A percentile compares a stretch with the other conserved stretches of the same genome.
Evolutionary conservation across 441 rosid genomes (phyloP).

Genomic region (Pelargonium cotyledonis): DNA sequence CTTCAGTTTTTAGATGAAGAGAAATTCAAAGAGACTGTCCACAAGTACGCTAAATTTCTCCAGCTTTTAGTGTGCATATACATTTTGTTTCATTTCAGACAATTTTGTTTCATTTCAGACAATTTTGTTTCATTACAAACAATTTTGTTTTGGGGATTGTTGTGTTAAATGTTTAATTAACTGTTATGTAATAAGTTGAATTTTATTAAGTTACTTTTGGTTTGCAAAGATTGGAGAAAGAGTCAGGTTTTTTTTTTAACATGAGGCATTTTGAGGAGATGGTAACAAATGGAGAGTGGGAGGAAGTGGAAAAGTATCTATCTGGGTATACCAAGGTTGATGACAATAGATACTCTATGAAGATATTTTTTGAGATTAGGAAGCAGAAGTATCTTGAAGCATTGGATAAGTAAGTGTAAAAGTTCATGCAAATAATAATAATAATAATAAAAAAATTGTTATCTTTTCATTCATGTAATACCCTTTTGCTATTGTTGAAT

Average conservation of each 20-base stretch:
- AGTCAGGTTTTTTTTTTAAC: conserved; percentile 69
- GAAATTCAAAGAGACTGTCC: conserved; percentile 66
- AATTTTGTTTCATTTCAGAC: no score
- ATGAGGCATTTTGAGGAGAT: conserved; percentile 69
- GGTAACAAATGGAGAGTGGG: conserved; percentile 87
- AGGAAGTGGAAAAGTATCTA: conserved; percentile 70
- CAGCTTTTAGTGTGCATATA: no score
- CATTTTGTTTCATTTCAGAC: no score
- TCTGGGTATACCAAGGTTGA: conserved; percentile 80
- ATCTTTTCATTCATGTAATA: no score
- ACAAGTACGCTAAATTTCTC: conserved; percentile 36
- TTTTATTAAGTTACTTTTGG: neutral
- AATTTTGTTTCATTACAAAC: no score
- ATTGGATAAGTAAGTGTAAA: conserved; percentile 50
- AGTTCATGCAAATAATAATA: neutral
- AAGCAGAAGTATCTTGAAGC: conserved; percentile 86
- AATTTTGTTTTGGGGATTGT: neutral
- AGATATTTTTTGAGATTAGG: conserved; percentile 75
- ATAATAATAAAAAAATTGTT: no score
- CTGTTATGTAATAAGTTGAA: conserved; percentile 12
- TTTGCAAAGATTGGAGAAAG: conserved; percentile 59
- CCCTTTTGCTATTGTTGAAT: no score
- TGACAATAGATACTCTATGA: conserved; percentile 83
- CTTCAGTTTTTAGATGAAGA: conserved; percentile 81
- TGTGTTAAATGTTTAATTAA: conserved; percentile 3